These are phyloP conservation scores for Trypanosoma melophagium DNA, from an alignment of 208 protist species.

Conservation along the genomic window DNA sequence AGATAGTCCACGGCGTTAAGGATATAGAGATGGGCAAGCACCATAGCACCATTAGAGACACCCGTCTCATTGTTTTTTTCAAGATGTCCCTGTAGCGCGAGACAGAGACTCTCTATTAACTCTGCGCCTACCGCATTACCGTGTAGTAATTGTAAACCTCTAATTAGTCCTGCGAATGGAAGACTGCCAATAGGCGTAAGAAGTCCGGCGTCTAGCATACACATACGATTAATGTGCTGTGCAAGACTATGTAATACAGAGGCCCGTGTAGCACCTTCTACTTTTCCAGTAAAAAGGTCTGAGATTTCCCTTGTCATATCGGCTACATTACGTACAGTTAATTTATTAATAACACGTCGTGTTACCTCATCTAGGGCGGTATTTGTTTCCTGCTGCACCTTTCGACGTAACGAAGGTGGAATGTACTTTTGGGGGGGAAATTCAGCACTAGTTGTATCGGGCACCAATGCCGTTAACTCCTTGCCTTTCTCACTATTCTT, in stretches of 20 bases:
- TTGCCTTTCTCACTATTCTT: neutral
- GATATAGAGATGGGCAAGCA: constrained; percentile 74
- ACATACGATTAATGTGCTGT: constrained; percentile 58
- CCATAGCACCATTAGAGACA: constrained; percentile 56
- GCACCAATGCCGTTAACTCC: neutral
- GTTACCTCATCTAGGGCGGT: constrained; percentile 36
- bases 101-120: constrained; percentile 56
- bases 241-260: constrained; percentile 51
- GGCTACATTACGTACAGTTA: constrained; percentile 77
- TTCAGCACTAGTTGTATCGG: neutral
- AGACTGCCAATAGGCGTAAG: constrained; percentile 59
- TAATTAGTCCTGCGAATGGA: constrained; percentile 74
- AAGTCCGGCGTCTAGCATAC: constrained; percentile 49
- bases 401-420: constrained; percentile 16
- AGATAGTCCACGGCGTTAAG: constrained; percentile 66
- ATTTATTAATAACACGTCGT: constrained; percentile 70
- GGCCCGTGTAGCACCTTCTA: constrained; percentile 49
- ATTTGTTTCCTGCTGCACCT: neutral
- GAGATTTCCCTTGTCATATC: constrained; percentile 62
- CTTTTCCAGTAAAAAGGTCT: constrained; percentile 33
- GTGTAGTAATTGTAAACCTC: constrained; percentile 73
- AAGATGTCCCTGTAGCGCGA: constrained; percentile 52
- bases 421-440: constrained; percentile 11
- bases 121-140: constrained; percentile 67
- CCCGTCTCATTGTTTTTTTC: constrained; percentile 45